These are phyloP conservation scores for Trametes pubescens DNA, from an alignment of 1,284 basidiomycete species.

Conservation along the genomic window DNA sequence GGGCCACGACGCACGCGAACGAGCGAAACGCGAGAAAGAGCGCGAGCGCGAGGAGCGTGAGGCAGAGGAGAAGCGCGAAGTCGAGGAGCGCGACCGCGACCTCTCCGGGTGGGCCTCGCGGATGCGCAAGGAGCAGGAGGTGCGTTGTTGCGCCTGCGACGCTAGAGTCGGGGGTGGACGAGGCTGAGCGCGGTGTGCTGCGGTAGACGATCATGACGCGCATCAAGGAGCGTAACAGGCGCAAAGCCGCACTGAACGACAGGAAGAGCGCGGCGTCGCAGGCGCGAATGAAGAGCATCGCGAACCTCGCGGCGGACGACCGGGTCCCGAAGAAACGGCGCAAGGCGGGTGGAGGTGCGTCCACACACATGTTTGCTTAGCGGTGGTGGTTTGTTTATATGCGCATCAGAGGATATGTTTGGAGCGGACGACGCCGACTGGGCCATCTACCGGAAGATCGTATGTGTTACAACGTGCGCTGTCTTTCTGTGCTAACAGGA, in stretches of 20 bases:
- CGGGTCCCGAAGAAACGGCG: slow-evolving; percentile 82
- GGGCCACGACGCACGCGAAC: slow-evolving; percentile 91
- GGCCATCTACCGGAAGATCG: slow-evolving; percentile 98
- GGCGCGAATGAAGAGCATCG: slow-evolving; percentile 97
- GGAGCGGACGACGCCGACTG: slow-evolving; percentile 97
- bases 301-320: slow-evolving; percentile 88
- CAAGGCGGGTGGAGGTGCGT: slow-evolving; percentile 77
- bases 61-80: slow-evolving; percentile 72
- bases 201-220: slow-evolving; percentile 78
- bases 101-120: slow-evolving; percentile 76
- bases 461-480: slow-evolving; percentile 41
- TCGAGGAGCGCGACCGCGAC: slow-evolving; percentile 80
- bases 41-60: slow-evolving; percentile 81
- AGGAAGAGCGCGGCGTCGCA: slow-evolving; percentile 96
- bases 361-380: not conserved
- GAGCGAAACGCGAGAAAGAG: slow-evolving; percentile 90
- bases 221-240: slow-evolving; percentile 86
- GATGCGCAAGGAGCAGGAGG: slow-evolving; percentile 82
- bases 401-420: slow-evolving; percentile 86
- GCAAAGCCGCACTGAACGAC: slow-evolving; percentile 85
- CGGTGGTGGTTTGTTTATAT: not conserved
- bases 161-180: not conserved
- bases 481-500: not conserved
- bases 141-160: slow-evolving; percentile 42
- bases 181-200: not conserved